Conservation (phyloP, 495 filamentous ascomycete species). For the Astrocystis sublimbata region DNA sequence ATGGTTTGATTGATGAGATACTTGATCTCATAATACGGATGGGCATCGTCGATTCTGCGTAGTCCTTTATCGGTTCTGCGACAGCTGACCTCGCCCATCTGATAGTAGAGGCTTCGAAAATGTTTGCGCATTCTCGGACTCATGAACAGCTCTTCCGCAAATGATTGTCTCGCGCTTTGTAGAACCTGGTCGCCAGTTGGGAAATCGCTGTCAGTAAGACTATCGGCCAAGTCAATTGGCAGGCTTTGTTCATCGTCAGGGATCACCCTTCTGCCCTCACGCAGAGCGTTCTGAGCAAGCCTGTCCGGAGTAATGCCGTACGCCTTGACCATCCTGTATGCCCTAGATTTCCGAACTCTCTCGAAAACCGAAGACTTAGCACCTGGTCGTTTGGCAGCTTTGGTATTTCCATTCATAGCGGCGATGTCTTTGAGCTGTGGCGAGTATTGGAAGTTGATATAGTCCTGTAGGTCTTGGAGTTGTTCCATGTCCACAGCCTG, state of each 20-base stretch:
- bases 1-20: slow-evolving; percentile 89
- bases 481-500: slow-evolving; percentile 83
- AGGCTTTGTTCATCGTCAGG: slow-evolving; percentile 75
- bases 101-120: slow-evolving; percentile 79
- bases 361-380: slow-evolving; percentile 74
- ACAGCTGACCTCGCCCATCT: slow-evolving; percentile 78
- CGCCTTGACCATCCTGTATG: slow-evolving; percentile 80
- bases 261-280: slow-evolving; percentile 72
- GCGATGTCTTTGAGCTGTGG: slow-evolving; percentile 75
- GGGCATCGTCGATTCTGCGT: slow-evolving; percentile 90
- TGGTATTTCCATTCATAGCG: slow-evolving; percentile 56
- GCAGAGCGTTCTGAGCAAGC: slow-evolving; percentile 80
- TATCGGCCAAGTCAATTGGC: slow-evolving; percentile 85
- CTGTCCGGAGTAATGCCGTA: slow-evolving; percentile 89
- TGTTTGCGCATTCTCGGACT: slow-evolving; percentile 89
- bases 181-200: slow-evolving; percentile 73
- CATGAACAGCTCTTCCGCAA: slow-evolving; percentile 84
- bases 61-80: slow-evolving; percentile 90
- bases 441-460: slow-evolving; percentile 92
- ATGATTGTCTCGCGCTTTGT: slow-evolving; percentile 78
- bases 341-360: slow-evolving; percentile 72
- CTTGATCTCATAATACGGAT: slow-evolving; percentile 97
- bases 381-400: slow-evolving; percentile 71
- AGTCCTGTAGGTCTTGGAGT: slow-evolving; percentile 93
- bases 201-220: slow-evolving; percentile 69